Percentiles rank a stretch among this genome's conserved stretches.
Conservation (phyloP, 495 filamentous ascomycete genomes). For the Lasiosphaeria ovina region DNA sequence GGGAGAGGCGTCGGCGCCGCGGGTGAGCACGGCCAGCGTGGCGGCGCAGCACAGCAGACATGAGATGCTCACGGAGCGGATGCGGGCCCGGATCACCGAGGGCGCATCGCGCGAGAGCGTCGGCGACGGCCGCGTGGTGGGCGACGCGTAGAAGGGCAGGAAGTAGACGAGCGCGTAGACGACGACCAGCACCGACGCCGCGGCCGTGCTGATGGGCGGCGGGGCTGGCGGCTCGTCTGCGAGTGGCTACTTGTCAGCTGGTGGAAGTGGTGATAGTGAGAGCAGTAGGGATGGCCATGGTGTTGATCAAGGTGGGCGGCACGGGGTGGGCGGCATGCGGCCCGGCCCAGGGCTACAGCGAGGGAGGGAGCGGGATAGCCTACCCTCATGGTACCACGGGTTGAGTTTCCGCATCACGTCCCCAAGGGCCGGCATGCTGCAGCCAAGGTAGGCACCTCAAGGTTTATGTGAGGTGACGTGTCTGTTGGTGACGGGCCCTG, state of each 20-base stretch:
- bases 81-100: conserved; percentile 82
- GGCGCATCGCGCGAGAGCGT: conserved; percentile 83
- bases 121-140: conserved; percentile 75
- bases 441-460: too few relatives aligned
- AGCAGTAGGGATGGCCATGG: not conserved
- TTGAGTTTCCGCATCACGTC: too few relatives aligned
- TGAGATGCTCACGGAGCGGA: conserved; percentile 71
- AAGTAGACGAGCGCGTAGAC: conserved; percentile 84
- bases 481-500: too few relatives aligned
- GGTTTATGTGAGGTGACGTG: too few relatives aligned
- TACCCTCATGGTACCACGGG: too few relatives aligned
- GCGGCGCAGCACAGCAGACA: conserved; percentile 59
- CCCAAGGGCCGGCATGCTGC: too few relatives aligned
- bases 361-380: too few relatives aligned
- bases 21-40: conserved; percentile 60
- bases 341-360: too few relatives aligned
- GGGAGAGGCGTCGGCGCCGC: conserved; percentile 28
- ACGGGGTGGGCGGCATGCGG: too few relatives aligned
- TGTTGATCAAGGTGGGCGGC: conserved; percentile 1
- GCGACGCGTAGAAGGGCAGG: conserved; percentile 82
- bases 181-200: conserved; percentile 47
- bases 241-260: conserved; percentile 2
- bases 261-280: conserved; percentile 7
- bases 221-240: conserved; percentile 18
- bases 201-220: conserved; percentile 24